Evolutionary conservation across 805 yeast genomes (phyloP).

Genomic region (Ogataea dorogensis): DNA sequence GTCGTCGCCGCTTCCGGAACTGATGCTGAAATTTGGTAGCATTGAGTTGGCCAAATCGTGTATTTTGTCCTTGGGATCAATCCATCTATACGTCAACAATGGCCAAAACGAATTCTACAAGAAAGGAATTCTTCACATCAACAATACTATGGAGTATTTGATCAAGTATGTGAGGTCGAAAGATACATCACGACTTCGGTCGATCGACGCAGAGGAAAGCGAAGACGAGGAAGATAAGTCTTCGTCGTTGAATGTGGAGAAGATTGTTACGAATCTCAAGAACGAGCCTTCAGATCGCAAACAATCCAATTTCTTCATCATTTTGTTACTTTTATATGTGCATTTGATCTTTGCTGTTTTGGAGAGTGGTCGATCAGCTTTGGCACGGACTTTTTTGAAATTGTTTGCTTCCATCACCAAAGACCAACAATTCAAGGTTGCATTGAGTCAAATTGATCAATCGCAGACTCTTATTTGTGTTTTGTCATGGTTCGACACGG

Average conservation of each 20-base stretch:
- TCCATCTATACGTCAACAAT: slow-evolving; percentile 54
- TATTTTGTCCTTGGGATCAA: slow-evolving; percentile 54
- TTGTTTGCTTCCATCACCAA: slow-evolving; percentile 49
- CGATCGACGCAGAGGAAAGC: slow-evolving; percentile 4
- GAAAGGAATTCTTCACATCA: slow-evolving; percentile 53
- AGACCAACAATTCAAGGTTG: slow-evolving; percentile 42
- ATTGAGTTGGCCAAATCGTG: slow-evolving; percentile 58
- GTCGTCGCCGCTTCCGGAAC: slow-evolving; percentile 59
- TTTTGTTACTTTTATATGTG: slow-evolving; percentile 50
- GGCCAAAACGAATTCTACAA: slow-evolving; percentile 52
- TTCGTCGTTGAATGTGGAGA: slow-evolving; percentile 30
- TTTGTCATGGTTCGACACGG: slow-evolving; percentile 61
- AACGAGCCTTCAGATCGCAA: slow-evolving; percentile 37
- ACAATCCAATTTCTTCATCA: slow-evolving; percentile 44
- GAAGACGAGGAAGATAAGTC: slow-evolving; percentile 14
- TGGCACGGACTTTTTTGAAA: slow-evolving; percentile 47
- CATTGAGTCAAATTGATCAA: slow-evolving; percentile 47
- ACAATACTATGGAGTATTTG: slow-evolving; percentile 54
- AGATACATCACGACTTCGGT: slow-evolving; percentile 18
- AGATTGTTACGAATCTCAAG: slow-evolving; percentile 38
- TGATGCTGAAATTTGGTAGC: slow-evolving; percentile 56
- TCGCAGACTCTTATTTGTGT: slow-evolving; percentile 48
- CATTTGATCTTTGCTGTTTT: slow-evolving; percentile 52
- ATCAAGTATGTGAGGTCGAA: slow-evolving; percentile 41
- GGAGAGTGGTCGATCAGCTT: slow-evolving; percentile 54